Evolutionary conservation across 2,329 filamentous ascomycete genomes (phyloP), one percentile per base, ranked within the genome.

Genomic region (Ascosphaera apis): DNA sequence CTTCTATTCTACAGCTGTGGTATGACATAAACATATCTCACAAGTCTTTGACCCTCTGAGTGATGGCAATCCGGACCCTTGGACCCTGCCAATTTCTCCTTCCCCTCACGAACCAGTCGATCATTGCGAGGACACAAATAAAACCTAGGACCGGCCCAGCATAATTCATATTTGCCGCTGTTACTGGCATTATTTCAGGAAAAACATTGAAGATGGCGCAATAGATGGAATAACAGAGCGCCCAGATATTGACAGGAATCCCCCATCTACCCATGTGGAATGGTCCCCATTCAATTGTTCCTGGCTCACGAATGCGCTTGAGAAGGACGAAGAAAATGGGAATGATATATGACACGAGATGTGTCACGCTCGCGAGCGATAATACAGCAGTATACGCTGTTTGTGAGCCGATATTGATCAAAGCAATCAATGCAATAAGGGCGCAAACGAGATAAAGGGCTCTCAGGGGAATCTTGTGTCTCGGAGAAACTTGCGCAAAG

Each of bases 331-430:
- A 48, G 15, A 49, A 44, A 15, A 57, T 43, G 15, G 48, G 47
- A 21, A 58, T 54, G 15, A 56, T 45, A 41, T 59, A 59, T 9
- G 53, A 58, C 3, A 51, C 43, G 38, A 53, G 54, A n/a, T 58
- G 44, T 4, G 50, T 47, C 25, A 55, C 45, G 18, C 52, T 53
- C 13, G 51, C 52, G 15, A 61, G 47, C 2, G 56, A 49, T 8
- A 54, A 49, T 21, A 60, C 53, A 5, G 55, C 57, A 13, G 48
- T 48, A 13, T 60, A 52, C 1, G 56, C 57, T 2, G 53, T 49
- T 7, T 48, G 49, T 13, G 49, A 52, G 9, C 53, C 55, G 35
- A 61, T 48, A 38, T 54, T 53, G 35, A 57, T 54, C 11, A 54
- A 41, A 0, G 48, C 47, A 0, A 54, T 43, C 3, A 52, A 46